Conservation (phyloP, 345 rosid species). For the Linum usitatissimum region DNA sequence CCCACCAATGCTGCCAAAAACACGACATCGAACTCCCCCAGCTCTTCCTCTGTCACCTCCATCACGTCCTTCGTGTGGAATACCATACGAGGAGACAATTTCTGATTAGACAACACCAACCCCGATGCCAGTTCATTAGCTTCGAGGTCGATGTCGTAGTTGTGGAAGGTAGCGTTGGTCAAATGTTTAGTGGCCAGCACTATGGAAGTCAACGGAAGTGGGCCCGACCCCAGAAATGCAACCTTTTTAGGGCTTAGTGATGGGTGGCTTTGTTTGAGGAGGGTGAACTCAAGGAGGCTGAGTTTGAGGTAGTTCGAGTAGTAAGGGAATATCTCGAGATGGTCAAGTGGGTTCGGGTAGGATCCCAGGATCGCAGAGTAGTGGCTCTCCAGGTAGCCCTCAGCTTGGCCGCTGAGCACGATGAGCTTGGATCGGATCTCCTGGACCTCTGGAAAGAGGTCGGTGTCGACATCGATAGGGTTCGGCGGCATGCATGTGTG, state of each 20-base stretch:
- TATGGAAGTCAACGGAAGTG: constrained; percentile 73
- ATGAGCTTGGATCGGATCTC: constrained; percentile 67
- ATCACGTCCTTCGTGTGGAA: constrained; percentile 57
- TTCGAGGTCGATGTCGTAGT: constrained; percentile 55
- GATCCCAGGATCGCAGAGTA: constrained; percentile 54
- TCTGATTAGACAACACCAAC: constrained; percentile 50
- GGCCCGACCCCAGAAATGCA: constrained; percentile 88
- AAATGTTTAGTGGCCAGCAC: constrained; percentile 63
- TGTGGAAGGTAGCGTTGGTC: constrained; percentile 44
- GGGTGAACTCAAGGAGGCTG: constrained; percentile 54
- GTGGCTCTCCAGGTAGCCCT: constrained; percentile 54
- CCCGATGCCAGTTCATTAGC: constrained; percentile 52
- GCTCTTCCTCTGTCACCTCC: constrained; percentile 33
- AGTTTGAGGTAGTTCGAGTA: constrained; percentile 74
- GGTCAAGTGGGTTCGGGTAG: constrained; percentile 56
- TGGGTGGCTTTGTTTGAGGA: constrained; percentile 33
- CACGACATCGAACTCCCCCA: constrained; percentile 66
- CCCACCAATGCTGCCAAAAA: constrained; percentile 94
- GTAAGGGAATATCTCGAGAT: constrained; percentile 63
- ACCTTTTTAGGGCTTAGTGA: constrained; percentile 34
- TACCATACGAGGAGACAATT: constrained; percentile 53
- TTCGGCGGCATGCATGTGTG: constrained; percentile 68
- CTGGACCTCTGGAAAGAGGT: constrained; percentile 38
- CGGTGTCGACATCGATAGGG: constrained; percentile 56
- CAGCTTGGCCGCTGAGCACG: constrained; percentile 65